phyloP scores from a whole-genome alignment of 2,329 filamentous ascomycete genomes.

The Hirsutella thompsonii region DNA sequence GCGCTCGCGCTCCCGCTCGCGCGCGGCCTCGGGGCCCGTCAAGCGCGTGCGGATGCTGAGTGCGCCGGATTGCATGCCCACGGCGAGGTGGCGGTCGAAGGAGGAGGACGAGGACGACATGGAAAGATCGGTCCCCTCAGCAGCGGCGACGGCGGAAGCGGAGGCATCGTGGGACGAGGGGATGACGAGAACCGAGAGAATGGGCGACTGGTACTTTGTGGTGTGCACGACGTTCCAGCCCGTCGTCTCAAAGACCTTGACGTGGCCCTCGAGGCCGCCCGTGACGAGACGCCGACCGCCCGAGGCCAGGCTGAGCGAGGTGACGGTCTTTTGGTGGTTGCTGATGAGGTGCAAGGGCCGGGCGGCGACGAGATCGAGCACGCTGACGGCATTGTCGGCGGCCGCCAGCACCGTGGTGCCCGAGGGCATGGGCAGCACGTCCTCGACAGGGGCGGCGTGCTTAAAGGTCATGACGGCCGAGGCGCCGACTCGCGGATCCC shows the following conservation, averaged over 20 bases:
- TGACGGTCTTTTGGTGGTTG: conserved; percentile 97
- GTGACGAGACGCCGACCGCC: conserved; percentile 71
- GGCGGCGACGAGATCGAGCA: conserved; percentile 84
- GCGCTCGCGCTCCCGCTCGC: conserved; percentile 63
- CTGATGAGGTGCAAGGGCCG: conserved; percentile 76
- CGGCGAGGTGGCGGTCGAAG: conserved; percentile 88
- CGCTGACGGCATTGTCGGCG: conserved; percentile 74
- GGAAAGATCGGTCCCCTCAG: too few species aligned
- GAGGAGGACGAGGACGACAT: too few species aligned
- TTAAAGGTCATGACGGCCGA: conserved; percentile 80
- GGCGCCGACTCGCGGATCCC: conserved; percentile 71
- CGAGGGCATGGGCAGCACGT: conserved; percentile 74
- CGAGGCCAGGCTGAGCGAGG: conserved; percentile 69
- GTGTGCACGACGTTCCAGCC: conserved; percentile 95
- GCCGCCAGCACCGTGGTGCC: conserved; percentile 79
- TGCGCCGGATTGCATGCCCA: conserved; percentile 91
- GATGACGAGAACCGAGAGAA: conserved; percentile 73
- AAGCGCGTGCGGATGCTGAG: conserved; percentile 82
- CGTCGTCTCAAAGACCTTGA: conserved; percentile 92
- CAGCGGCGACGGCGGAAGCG: too few species aligned
- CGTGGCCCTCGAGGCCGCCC: conserved; percentile 84
- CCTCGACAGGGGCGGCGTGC: conserved; percentile 79
- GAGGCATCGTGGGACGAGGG: conserved; percentile 22
- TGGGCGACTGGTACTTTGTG: conserved; percentile 83
- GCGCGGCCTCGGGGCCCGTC: conserved; percentile 66